These are phyloP conservation scores for Gentiana dahurica DNA, from an alignment of 257 asterid species.

Conservation along the genomic window DNA sequence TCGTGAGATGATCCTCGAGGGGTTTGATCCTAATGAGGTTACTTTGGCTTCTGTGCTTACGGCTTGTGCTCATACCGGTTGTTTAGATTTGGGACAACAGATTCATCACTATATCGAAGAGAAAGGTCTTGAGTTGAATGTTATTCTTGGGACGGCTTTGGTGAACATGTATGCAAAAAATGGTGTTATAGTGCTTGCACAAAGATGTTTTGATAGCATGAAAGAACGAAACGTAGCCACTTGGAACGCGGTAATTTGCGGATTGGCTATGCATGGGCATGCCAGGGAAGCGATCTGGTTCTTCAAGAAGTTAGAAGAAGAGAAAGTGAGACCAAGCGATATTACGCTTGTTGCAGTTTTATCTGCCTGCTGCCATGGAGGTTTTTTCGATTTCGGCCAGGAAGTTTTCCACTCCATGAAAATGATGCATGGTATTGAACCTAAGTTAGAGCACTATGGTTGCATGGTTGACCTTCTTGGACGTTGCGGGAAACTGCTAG, in stretches of 20 bases:
- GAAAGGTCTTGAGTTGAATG: conserved; percentile 39
- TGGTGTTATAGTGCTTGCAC: conserved; percentile 52
- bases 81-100: conserved; percentile 63
- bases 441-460: conserved; percentile 70
- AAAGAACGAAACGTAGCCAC: conserved; percentile 54
- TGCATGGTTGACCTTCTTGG: conserved; percentile 88
- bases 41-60: conserved; percentile 63
- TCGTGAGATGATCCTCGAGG: conserved; percentile 35
- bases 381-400: conserved; percentile 53
- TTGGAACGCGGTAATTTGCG: conserved; percentile 83
- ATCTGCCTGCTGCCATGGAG: conserved; percentile 80
- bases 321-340: conserved; percentile 37
- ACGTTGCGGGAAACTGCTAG: conserved; percentile 54
- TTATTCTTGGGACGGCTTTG: conserved; percentile 83
- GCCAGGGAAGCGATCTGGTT: conserved; percentile 52
- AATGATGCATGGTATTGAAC: conserved; percentile 38
- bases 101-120: conserved; percentile 42
- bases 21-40: conserved; percentile 48
- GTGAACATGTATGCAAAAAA: conserved; percentile 84
- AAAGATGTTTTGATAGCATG: conserved; percentile 37
- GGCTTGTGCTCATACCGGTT: conserved; percentile 72
- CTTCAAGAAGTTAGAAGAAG: conserved; percentile 36
- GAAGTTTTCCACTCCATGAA: conserved; percentile 49
- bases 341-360: conserved; percentile 72
- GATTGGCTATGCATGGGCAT: conserved; percentile 70